Evolutionary conservation across 2,329 filamentous ascomycete genomes (phyloP).

Genomic region (Exophiala sp.): DNA sequence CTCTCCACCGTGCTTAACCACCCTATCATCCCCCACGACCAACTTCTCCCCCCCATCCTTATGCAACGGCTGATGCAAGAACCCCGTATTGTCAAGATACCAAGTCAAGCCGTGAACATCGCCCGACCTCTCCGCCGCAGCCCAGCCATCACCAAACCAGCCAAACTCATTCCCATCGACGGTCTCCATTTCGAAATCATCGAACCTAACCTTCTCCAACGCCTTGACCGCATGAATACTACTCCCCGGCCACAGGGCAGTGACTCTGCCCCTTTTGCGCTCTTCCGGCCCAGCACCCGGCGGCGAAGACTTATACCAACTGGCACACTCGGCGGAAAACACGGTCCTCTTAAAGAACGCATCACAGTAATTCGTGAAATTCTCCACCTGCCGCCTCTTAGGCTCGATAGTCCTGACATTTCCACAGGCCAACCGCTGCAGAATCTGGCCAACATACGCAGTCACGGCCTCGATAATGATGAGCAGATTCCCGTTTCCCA

Average conservation of each 20-base stretch:
- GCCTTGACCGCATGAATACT: conserved; percentile 35
- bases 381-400: conserved; percentile 40
- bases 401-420: conserved; percentile 43
- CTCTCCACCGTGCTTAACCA: conserved; percentile 11
- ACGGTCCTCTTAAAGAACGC: conserved; percentile 41
- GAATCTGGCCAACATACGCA: conserved; percentile 41
- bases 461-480: conserved; percentile 26
- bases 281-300: conserved; percentile 30
- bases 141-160: conserved; percentile 48
- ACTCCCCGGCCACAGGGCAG: conserved; percentile 42
- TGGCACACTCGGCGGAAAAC: conserved; percentile 39
- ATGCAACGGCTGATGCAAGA: conserved; percentile 18
- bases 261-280: conserved; percentile 36
- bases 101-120: not conserved
- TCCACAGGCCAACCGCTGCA: conserved; percentile 45
- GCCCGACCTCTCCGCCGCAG: conserved; percentile 25
- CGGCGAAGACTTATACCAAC: conserved; percentile 46
- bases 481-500: conserved; percentile 31
- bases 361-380: conserved; percentile 46
- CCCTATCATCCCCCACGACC: conserved; percentile 11
- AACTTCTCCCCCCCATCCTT: conserved; percentile 14
- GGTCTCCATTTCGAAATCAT: conserved; percentile 45
- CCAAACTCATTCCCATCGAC: conserved; percentile 41
- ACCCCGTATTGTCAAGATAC: conserved; percentile 23
- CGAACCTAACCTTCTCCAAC: conserved; percentile 38